Evolutionary conservation across 306 rosid species (phyloP).

Genomic region (Quercus engelmannii): DNA sequence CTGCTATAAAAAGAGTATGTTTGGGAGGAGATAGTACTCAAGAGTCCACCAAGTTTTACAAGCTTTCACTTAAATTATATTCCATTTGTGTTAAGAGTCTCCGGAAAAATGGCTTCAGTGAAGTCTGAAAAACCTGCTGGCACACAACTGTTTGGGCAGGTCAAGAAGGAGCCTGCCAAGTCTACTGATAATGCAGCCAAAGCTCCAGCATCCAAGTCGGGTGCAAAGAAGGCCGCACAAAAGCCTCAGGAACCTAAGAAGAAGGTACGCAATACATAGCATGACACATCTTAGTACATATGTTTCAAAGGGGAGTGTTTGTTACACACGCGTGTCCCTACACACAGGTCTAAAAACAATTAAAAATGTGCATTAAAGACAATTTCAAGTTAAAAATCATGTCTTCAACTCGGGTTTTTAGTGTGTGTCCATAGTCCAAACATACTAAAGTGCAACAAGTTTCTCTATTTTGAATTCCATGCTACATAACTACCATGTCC

Average conservation of each 20-base stretch:
- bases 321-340: no score
- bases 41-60: not conserved
- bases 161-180: constrained; percentile 46
- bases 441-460: no score
- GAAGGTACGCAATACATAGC: constrained; percentile 34
- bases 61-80: not conserved
- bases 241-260: constrained; percentile 63
- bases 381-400: no score
- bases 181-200: constrained; percentile 23
- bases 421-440: no score
- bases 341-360: no score
- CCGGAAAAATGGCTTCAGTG: constrained; percentile 34
- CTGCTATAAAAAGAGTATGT: constrained; percentile 17
- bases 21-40: not conserved
- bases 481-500: no score
- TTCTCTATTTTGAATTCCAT: no score
- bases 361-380: no score
- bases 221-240: constrained; percentile 51
- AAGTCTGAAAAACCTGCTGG: constrained; percentile 40
- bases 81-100: not conserved
- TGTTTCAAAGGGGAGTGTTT: no score
- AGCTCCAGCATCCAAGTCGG: constrained; percentile 44
- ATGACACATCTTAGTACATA: not conserved
- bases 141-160: constrained; percentile 40
- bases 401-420: no score